A percentile compares a stretch with the other conserved stretches of the same genome.
Evolutionary conservation across 257 asterid species (phyloP).

Genomic region (Scutellaria barbata): DNA sequence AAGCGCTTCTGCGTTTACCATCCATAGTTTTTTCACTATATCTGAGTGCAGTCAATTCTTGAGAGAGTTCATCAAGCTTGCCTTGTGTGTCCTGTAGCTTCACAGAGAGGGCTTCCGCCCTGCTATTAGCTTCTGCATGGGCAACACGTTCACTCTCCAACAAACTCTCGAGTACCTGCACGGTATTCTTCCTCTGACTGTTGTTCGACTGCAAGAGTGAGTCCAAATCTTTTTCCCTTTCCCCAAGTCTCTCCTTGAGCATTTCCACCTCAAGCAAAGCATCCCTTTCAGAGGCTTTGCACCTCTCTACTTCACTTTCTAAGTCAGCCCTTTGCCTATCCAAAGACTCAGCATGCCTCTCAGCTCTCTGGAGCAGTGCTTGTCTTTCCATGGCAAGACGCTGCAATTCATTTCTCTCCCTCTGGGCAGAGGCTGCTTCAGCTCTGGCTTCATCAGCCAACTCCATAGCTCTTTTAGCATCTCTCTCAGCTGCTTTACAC

Average conservation of each 20-base stretch:
- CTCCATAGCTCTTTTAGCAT: slow-evolving; percentile 82
- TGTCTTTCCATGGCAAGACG: slow-evolving; percentile 79
- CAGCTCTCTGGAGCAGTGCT: slow-evolving; percentile 81
- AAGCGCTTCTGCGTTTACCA: slow-evolving; percentile 62
- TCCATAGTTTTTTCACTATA: slow-evolving; percentile 70
- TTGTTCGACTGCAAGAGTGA: slow-evolving; percentile 68
- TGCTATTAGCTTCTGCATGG: slow-evolving; percentile 77
- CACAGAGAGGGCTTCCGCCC: slow-evolving; percentile 86
- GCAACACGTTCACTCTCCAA: slow-evolving; percentile 84
- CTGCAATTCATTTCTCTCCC: slow-evolving; percentile 73
- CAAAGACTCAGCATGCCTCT: slow-evolving; percentile 69
- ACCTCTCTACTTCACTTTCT: slow-evolving; percentile 55
- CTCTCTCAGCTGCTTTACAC: slow-evolving; percentile 82
- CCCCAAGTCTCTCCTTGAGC: slow-evolving; percentile 74
- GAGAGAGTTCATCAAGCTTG: slow-evolving; percentile 73
- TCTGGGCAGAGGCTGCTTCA: slow-evolving; percentile 85
- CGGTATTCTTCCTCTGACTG: slow-evolving; percentile 73
- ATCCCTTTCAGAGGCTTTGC: slow-evolving; percentile 71
- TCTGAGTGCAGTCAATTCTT: slow-evolving; percentile 68
- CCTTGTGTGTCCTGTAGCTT: slow-evolving; percentile 88
- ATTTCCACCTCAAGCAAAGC: slow-evolving; percentile 64
- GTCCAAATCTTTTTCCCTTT: slow-evolving; percentile 80
- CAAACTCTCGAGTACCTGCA: slow-evolving; percentile 73
- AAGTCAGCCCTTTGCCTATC: slow-evolving; percentile 72
- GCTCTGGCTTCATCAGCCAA: slow-evolving; percentile 92